Conservation (phyloP, 768 basidiomycete species). For the Kwoniella sp. region DNA sequence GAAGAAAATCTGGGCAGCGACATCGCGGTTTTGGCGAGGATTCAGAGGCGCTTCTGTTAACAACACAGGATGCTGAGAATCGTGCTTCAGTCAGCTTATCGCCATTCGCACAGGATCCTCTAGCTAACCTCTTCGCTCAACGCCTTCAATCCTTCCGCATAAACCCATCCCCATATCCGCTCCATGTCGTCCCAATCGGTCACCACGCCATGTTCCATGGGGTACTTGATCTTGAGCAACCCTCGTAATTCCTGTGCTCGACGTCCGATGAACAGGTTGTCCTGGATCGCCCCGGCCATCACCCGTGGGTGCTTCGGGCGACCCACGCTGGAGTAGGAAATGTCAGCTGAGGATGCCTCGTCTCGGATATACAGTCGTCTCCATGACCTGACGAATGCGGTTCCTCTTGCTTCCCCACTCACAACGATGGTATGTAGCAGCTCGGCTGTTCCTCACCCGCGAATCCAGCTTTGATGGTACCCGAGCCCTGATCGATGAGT, state of each 20-base stretch:
- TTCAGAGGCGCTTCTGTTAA: conserved; percentile 97
- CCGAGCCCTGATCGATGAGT: conserved; percentile 68
- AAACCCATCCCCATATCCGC: conserved; percentile 97
- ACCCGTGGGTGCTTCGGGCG: conserved; percentile 95
- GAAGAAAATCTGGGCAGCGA: conserved; percentile 97
- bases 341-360: too few species aligned
- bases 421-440: conserved; percentile 99
- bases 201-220: conserved; percentile 98
- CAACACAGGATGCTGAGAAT: conserved; percentile 98
- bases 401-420: too few species aligned
- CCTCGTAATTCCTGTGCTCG: conserved; percentile 94
- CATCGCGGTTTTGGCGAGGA: conserved; percentile 90
- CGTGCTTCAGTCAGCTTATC: too few species aligned
- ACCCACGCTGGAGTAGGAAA: conserved; percentile 65
- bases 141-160: conserved; percentile 89
- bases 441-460: conserved; percentile 98
- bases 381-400: too few species aligned
- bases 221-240: conserved; percentile 94
- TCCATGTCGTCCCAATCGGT: conserved; percentile 99
- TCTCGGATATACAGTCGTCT: too few species aligned
- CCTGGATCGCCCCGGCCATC: conserved; percentile 88
- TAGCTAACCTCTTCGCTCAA: conserved; percentile 84
- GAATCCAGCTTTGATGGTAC: conserved; percentile 97
- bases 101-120: too few species aligned
- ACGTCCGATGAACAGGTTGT: conserved; percentile 91